Evolutionary conservation across 2,329 filamentous ascomycete species (phyloP).

Genomic region (Colletotrichum melonis): DNA sequence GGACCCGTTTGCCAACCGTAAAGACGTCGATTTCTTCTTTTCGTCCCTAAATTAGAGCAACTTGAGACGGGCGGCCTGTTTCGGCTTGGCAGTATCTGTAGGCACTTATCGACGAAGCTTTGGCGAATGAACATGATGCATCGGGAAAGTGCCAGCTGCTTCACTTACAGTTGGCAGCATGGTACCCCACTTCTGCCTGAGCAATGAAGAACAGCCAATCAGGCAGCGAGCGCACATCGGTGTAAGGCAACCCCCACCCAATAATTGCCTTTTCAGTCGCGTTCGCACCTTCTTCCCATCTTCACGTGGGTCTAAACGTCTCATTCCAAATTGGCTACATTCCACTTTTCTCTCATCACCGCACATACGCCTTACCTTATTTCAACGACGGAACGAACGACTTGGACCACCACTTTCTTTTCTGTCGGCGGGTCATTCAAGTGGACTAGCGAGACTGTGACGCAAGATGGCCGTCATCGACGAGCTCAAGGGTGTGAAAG

Average conservation of each 20-base stretch:
- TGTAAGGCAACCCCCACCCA: not conserved
- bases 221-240: not conserved
- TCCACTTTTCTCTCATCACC: not conserved
- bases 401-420: not conserved
- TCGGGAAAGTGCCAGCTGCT: not conserved
- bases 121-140: not conserved
- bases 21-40: not conserved
- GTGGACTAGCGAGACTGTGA: not conserved
- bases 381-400: not conserved
- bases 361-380: not conserved
- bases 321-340: not conserved
- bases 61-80: not conserved
- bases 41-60: not conserved
- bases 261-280: not conserved
- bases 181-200: not conserved
- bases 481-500: slow-evolving; percentile 38
- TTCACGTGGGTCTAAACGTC: not conserved
- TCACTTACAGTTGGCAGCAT: not conserved
- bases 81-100: not conserved
- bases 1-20: not conserved
- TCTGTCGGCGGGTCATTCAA: not conserved
- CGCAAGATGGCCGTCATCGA: slow-evolving; percentile 41
- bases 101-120: not conserved
- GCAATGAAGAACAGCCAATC: not conserved
- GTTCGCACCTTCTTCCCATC: not conserved